phyloP scores from a whole-genome alignment of 2,329 filamentous ascomycete species.

The Cordyceps tenuipes region DNA sequence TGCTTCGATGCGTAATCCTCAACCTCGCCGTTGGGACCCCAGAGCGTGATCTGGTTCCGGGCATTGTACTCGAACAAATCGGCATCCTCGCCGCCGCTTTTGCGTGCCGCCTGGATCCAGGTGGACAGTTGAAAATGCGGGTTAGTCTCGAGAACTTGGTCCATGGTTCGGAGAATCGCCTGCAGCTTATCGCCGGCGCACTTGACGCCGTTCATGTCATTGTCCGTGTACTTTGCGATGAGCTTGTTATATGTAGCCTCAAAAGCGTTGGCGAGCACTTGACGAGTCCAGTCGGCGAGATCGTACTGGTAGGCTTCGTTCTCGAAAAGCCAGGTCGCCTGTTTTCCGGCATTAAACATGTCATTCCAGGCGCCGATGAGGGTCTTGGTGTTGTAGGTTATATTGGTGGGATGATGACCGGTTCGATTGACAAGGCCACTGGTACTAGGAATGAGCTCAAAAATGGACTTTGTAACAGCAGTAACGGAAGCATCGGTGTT shows the following conservation, averaged over 20 bases:
- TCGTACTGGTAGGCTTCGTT: slow-evolving; percentile 35
- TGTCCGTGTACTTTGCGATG: slow-evolving; percentile 24
- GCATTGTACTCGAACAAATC: slow-evolving; percentile 35
- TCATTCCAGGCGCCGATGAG: slow-evolving; percentile 30
- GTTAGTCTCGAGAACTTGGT: slow-evolving; percentile 8
- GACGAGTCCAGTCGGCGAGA: slow-evolving; percentile 37
- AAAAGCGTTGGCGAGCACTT: slow-evolving; percentile 38
- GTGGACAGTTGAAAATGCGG: background rate
- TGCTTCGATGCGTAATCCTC: slow-evolving; percentile 38
- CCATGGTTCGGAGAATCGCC: slow-evolving; percentile 3
- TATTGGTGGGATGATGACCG: slow-evolving; percentile 27
- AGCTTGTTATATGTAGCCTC: slow-evolving; percentile 27
- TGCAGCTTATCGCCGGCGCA: slow-evolving; percentile 1
- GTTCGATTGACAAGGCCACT: slow-evolving; percentile 29
- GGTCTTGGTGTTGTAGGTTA: slow-evolving; percentile 30
- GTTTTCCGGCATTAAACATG: slow-evolving; percentile 26
- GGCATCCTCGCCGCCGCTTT: slow-evolving; percentile 14
- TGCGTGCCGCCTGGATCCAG: slow-evolving; percentile 6
- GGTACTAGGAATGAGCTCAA: slow-evolving; percentile 33
- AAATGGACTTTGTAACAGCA: slow-evolving; percentile 35
- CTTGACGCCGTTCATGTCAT: background rate
- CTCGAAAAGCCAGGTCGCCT: slow-evolving; percentile 25
- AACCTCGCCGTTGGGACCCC: slow-evolving; percentile 32
- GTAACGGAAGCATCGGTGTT: slow-evolving; percentile 16
- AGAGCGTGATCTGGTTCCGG: slow-evolving; percentile 39